Percentiles rank a stretch among this genome's conserved stretches.
Conservation (phyloP, 495 filamentous ascomycete genomes). For the Hyaloscypha finlandica region DNA sequence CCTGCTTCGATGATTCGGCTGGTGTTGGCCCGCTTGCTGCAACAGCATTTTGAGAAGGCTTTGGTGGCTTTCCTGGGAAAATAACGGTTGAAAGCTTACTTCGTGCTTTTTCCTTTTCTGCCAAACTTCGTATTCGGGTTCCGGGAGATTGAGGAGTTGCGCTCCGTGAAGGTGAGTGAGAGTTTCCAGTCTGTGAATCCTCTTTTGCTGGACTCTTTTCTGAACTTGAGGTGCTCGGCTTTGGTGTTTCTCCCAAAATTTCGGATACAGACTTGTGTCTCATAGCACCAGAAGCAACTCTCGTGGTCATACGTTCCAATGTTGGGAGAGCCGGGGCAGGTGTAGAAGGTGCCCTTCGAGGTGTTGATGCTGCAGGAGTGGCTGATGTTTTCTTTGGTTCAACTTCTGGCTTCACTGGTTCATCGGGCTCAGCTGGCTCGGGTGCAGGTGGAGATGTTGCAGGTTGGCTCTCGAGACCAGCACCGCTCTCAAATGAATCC, state of each 20-base stretch:
- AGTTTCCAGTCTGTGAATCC: constrained; percentile 35
- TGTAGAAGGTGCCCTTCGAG: constrained; percentile 26
- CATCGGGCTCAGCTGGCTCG: constrained; percentile 23
- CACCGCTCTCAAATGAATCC: constrained; percentile 31
- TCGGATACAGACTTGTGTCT: constrained; percentile 74
- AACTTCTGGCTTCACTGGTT: constrained; percentile 5
- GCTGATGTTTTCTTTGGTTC: constrained; percentile 30
- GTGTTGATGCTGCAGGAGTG: constrained; percentile 25
- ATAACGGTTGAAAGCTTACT: constrained; percentile 77
- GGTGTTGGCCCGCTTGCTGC: constrained; percentile 18
- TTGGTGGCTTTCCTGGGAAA: constrained; percentile 56
- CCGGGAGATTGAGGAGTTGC: constrained; percentile 44
- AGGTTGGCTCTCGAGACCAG: constrained; percentile 9
- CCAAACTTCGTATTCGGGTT: constrained; percentile 52
- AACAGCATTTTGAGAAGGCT: constrained; percentile 37
- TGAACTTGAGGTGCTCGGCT: constrained; percentile 35
- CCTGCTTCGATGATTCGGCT: constrained; percentile 42
- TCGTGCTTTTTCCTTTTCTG: constrained; percentile 60
- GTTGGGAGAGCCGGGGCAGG: constrained; percentile 34
- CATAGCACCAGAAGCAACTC: constrained; percentile 66
- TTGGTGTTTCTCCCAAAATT: constrained; percentile 65
- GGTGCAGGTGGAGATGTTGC: constrained; percentile 21
- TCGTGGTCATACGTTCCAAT: constrained; percentile 61
- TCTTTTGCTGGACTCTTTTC: constrained; percentile 35
- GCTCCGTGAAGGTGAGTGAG: constrained; percentile 38